Percentiles rank a stretch among this genome's conserved stretches.
phyloP scores from a whole-genome alignment of 495 filamentous ascomycete species.

The Massariosphaeria phaeospora region DNA sequence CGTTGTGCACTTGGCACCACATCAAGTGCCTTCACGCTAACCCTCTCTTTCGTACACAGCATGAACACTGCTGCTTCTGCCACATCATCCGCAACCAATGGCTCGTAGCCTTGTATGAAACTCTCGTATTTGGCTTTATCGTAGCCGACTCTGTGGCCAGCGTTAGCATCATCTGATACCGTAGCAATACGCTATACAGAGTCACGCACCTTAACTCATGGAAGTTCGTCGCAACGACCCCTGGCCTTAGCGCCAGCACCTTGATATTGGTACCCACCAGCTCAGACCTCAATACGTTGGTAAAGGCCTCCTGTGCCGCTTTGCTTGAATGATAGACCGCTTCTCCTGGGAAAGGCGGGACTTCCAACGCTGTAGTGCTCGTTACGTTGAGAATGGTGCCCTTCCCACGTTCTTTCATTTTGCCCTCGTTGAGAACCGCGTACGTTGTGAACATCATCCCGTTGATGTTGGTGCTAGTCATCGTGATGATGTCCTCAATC shows the following conservation, averaged over 20 bases:
- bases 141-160: constrained; percentile 39
- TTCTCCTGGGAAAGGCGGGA: constrained; percentile 41
- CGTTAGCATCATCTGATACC: too few relatives aligned
- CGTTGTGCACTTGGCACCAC: constrained; percentile 35
- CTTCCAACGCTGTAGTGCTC: constrained; percentile 40
- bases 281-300: constrained; percentile 41
- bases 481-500: constrained; percentile 34
- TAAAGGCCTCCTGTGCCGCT: constrained; percentile 42
- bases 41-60: constrained; percentile 33
- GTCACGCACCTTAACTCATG: too few relatives aligned
- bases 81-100: constrained; percentile 37
- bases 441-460: constrained; percentile 39
- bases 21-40: constrained; percentile 42
- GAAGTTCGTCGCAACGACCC: constrained; percentile 42
- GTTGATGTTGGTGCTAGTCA: constrained; percentile 41
- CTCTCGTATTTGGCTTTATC: constrained; percentile 36
- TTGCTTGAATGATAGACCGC: constrained; percentile 44
- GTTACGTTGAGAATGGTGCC: constrained; percentile 44
- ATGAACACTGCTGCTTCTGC: constrained; percentile 38
- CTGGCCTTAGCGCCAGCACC: constrained; percentile 41
- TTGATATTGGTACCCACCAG: constrained; percentile 38
- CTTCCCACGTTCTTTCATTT: constrained; percentile 31
- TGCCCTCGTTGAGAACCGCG: constrained; percentile 36
- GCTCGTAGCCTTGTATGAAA: constrained; percentile 41
- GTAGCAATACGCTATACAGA: too few relatives aligned